These are phyloP conservation scores for Leccinum barrowsii DNA, from an alignment of 768 basidiomycete species.

Conservation along the genomic window DNA sequence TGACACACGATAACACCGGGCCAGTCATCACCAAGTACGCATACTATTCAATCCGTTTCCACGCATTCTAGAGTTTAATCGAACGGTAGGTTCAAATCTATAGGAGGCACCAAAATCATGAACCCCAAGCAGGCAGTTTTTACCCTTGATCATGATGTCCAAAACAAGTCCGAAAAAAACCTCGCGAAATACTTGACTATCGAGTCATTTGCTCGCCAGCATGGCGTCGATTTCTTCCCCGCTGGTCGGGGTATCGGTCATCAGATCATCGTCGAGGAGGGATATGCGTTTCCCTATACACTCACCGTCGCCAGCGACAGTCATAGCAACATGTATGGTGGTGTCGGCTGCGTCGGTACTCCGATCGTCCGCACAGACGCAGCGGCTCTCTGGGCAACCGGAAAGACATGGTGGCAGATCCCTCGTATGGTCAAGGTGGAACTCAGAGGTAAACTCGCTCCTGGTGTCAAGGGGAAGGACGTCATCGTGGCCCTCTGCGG, in stretches of 20 bases:
- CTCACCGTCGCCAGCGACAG: slow-evolving; percentile 96
- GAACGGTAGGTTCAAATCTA: slow-evolving; percentile 78
- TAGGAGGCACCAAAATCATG: slow-evolving; percentile 82
- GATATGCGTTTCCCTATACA: slow-evolving; percentile 94
- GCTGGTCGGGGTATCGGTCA: slow-evolving; percentile 98
- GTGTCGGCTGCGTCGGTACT: slow-evolving; percentile 94
- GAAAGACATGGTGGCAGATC: slow-evolving; percentile 99
- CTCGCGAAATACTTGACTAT: slow-evolving; percentile 89
- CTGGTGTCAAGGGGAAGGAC: slow-evolving; percentile 96
- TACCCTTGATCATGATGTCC: slow-evolving; percentile 97
- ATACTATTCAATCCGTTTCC: background rate
- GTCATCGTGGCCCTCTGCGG: slow-evolving; percentile 97
- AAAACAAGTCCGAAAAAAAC: slow-evolving; percentile 90
- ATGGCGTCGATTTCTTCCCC: slow-evolving; percentile 92
- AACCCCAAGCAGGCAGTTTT: slow-evolving; percentile 87
- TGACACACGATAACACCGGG: slow-evolving; percentile 98
- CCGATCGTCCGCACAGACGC: slow-evolving; percentile 96
- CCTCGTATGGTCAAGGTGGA: slow-evolving; percentile 96
- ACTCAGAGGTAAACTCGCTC: slow-evolving; percentile 71
- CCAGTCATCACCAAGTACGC: slow-evolving; percentile 95
- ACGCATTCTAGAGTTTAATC: background rate
- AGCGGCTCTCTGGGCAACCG: slow-evolving; percentile 96
- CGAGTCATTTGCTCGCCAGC: slow-evolving; percentile 81
- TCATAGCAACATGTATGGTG: slow-evolving; percentile 99
- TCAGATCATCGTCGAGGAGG: slow-evolving; percentile 96